Conservation (phyloP, 176 grass and related monocot genomes). For the Rhynchospora pubera region DNA sequence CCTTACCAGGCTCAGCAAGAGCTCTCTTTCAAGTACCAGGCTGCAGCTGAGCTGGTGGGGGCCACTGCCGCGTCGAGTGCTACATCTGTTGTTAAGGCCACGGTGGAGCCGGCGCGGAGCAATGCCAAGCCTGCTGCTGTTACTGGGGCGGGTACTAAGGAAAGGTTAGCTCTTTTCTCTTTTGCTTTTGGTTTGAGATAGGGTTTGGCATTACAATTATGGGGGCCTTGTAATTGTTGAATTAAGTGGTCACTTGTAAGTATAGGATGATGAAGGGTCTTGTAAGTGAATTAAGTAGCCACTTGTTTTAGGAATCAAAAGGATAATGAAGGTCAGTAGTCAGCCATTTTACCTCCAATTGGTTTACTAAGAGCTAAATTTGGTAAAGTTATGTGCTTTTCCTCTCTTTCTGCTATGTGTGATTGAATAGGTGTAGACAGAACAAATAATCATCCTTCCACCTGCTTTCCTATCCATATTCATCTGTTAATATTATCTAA, state of each 20-base stretch:
- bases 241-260: background rate
- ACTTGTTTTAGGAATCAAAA: background rate
- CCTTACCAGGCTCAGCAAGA: conserved; percentile 34
- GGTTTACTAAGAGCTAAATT: too few species aligned
- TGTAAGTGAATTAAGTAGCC: background rate
- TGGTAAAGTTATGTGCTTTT: background rate
- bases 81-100: background rate
- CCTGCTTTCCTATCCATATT: too few species aligned
- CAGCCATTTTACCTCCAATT: background rate
- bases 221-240: background rate
- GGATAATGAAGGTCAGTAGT: background rate
- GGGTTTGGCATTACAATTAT: background rate
- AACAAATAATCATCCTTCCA: too few species aligned
- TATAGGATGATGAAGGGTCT: background rate
- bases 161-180: conserved; percentile 33
- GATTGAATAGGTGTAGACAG: too few species aligned
- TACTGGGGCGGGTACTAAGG: conserved; percentile 18
- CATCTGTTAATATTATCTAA: too few species aligned
- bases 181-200: background rate
- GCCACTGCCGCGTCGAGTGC: background rate
- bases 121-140: background rate
- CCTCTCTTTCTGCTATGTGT: background rate
- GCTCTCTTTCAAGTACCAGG: conserved; percentile 14
- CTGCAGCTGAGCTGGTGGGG: background rate
- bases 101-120: background rate